Evolutionary conservation across 345 rosid genomes (phyloP), one percentile per base, ranked within the genome.

Genomic region (Leavenworthia alabamica): DNA sequence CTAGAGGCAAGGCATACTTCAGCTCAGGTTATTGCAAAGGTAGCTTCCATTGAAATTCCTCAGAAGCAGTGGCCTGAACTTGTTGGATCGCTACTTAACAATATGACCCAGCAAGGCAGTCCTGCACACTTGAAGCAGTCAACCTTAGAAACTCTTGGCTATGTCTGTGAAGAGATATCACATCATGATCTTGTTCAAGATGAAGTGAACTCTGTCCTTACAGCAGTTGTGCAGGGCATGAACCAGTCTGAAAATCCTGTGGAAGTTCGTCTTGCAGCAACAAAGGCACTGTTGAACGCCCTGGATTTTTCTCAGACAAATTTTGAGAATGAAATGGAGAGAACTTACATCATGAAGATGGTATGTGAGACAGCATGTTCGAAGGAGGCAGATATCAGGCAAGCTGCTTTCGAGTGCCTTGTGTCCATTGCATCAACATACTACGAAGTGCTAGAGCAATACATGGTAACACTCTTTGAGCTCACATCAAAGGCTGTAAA

Each of bases 211-310:
- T 76, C 83, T 15, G 86, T 93, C 50, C 97, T 93, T 36, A 93
- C 97, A 46, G 95, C 97, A 33, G 96, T 93, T 47, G 99, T 93
- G 48, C 97, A 93, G 67, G 99, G 99, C 67, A 89, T 93, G 99
- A 89, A 76, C 73, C 82, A 71, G 70, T 70, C 88, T 54, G 96
- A 80, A 73, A 81, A 82, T 57, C 71, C 81, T 40, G 78, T 77
- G 27, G 96, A 87, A 48, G 90, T 93, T 29, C 84, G 96, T 42
- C 90, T 87, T 53, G 91, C 96, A 9, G 96, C 99, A 39, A 86
- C 95, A 26, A 80, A 62, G 66, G 96, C 96, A 31, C 67, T 89
- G 46, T 81, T 71, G 69, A 89, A 93, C 76, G 99, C 99, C 43
- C 64, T 89, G 24, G 92, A 83, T 57, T 93, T 93, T 81, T 95